Percentiles rank a stretch among this genome's conserved stretches.
These are phyloP conservation scores for Ascochyta viciae-villosae DNA, from an alignment of 2,329 filamentous ascomycete species.

Conservation along the genomic window DNA sequence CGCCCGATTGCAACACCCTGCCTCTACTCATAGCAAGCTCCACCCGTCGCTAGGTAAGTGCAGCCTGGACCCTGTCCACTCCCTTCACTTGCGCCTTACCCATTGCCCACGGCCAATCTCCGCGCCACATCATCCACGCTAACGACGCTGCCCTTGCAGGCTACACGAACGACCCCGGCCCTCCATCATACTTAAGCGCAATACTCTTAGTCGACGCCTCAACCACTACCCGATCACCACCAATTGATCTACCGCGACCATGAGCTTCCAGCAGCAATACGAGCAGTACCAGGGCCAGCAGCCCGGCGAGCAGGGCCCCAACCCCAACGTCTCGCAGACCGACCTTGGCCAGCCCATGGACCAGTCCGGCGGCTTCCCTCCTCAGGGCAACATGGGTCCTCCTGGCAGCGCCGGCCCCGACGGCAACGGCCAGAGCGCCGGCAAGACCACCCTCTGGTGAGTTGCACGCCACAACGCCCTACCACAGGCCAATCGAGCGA, in stretches of 20 bases:
- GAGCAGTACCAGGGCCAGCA: slow-evolving; percentile 69
- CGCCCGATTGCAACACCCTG: slow-evolving; percentile 24
- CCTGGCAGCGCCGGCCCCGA: slow-evolving; percentile 49
- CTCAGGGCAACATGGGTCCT: slow-evolving; percentile 55
- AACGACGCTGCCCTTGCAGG: slow-evolving; percentile 32
- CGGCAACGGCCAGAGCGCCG: slow-evolving; percentile 49
- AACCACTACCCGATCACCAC: slow-evolving; percentile 23
- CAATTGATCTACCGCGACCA: slow-evolving; percentile 49
- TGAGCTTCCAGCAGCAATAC: slow-evolving; percentile 72
- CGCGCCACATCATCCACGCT: slow-evolving; percentile 37
- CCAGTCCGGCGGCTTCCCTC: slow-evolving; percentile 59
- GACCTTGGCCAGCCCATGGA: slow-evolving; percentile 66
- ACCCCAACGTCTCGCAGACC: slow-evolving; percentile 54
- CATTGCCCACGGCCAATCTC: neutral
- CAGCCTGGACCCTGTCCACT: slow-evolving; percentile 22
- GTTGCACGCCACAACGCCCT: slow-evolving; percentile 27
- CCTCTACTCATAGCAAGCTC: slow-evolving; percentile 23
- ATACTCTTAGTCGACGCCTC: slow-evolving; percentile 30
- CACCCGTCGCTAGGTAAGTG: slow-evolving; percentile 37
- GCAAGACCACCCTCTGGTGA: slow-evolving; percentile 63
- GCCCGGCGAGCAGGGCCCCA: slow-evolving; percentile 55
- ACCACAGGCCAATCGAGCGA: slow-evolving; percentile 1
- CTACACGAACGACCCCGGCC: slow-evolving; percentile 32
- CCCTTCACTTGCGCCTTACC: slow-evolving; percentile 16
- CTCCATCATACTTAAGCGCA: slow-evolving; percentile 41